phyloP scores from a whole-genome alignment of 1,284 basidiomycete genomes.

The Cystobasidium sp. region DNA sequence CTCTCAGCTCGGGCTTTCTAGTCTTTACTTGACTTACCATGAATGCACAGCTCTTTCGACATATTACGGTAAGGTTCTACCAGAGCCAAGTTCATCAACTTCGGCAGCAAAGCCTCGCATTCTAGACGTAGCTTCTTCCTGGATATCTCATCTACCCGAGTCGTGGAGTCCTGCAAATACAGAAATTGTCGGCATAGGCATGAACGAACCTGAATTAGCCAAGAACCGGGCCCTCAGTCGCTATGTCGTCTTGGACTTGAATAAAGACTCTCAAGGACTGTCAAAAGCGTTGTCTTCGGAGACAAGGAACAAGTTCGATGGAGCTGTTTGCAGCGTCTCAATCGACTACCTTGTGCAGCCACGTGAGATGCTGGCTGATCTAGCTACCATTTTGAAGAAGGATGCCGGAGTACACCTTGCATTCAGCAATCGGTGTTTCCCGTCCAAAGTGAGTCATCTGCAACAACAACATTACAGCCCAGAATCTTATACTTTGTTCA shows the following conservation, averaged over 20 bases:
- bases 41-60: slow-evolving; percentile 28
- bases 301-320: slow-evolving; percentile 43
- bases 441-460: slow-evolving; percentile 51
- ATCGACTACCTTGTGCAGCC: slow-evolving; percentile 55
- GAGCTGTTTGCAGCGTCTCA: slow-evolving; percentile 53
- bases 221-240: slow-evolving; percentile 49
- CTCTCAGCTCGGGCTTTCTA: not conserved
- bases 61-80: slow-evolving; percentile 51
- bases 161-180: slow-evolving; percentile 35
- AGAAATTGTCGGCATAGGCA: slow-evolving; percentile 53
- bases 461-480: too few species aligned
- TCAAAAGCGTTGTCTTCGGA: slow-evolving; percentile 7
- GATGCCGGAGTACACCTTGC: slow-evolving; percentile 51
- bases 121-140: slow-evolving; percentile 54
- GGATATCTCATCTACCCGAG: slow-evolving; percentile 54
- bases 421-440: slow-evolving; percentile 54
- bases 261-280: slow-evolving; percentile 48
- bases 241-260: slow-evolving; percentile 52
- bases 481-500: not conserved
- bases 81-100: slow-evolving; percentile 23
- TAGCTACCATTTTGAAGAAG: slow-evolving; percentile 44
- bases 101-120: slow-evolving; percentile 46
- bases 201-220: slow-evolving; percentile 52
- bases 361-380: slow-evolving; percentile 49
- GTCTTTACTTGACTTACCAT: too few species aligned